These are phyloP conservation scores for Dysphania ambrosioides DNA, from an alignment of 148 eudicot species.

Conservation along the genomic window DNA sequence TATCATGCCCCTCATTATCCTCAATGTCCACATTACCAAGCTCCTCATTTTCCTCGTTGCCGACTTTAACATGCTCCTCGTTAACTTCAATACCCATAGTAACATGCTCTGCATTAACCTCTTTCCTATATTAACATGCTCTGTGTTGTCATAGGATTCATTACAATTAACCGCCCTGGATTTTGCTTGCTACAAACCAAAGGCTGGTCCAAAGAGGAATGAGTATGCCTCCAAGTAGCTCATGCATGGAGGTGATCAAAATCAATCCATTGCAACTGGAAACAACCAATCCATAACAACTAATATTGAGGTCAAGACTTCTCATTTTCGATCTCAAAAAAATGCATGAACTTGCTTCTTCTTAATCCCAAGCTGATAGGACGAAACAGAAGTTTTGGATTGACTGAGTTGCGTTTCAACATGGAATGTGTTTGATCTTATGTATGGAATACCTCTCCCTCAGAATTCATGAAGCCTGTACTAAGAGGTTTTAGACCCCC, in stretches of 20 bases:
- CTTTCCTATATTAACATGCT: background rate
- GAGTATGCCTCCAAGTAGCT: too few relatives aligned
- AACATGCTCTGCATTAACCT: conserved; percentile 17
- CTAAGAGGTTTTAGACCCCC: too few relatives aligned
- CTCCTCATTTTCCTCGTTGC: too few relatives aligned
- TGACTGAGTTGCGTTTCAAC: conserved; percentile 30
- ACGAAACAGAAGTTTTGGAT: conserved; percentile 23
- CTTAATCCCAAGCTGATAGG: conserved; percentile 5
- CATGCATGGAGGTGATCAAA: conserved; percentile 24
- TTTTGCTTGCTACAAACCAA: conserved; percentile 11
- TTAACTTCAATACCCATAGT: conserved; percentile 13
- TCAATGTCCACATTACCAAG: background rate
- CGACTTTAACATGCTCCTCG: background rate
- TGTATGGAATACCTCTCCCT: too few relatives aligned
- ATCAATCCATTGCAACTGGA: conserved; percentile 40
- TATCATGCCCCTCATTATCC: background rate
- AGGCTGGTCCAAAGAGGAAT: background rate
- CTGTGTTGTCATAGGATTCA: conserved; percentile 32
- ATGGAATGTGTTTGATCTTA: conserved; percentile 23
- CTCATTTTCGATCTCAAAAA: conserved; percentile 31
- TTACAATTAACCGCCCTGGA: conserved; percentile 28
- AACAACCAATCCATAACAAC: conserved; percentile 27
- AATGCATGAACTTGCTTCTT: conserved; percentile 22
- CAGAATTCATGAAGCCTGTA: too few relatives aligned
- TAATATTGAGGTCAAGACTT: conserved; percentile 29